Percentiles rank a stretch among this genome's conserved stretches.
These are phyloP conservation scores for Mycena rosella DNA, from an alignment of 768 basidiomycete genomes.

Conservation along the genomic window DNA sequence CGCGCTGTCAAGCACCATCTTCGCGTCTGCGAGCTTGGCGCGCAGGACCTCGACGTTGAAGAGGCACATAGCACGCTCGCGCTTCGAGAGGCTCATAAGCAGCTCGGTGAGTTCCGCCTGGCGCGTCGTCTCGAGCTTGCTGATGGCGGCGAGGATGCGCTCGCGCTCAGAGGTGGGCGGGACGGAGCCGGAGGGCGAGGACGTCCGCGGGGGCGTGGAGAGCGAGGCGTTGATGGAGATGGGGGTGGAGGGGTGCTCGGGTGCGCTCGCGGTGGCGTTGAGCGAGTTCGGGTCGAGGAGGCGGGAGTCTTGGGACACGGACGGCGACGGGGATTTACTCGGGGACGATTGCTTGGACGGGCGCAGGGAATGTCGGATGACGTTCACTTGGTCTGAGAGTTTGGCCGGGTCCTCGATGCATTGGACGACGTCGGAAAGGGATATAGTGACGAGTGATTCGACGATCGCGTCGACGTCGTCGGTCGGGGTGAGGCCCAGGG, in stretches of 20 bases:
- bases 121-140: conserved; percentile 70
- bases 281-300: conserved; percentile 72
- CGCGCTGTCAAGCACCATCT: conserved; percentile 81
- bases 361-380: conserved; percentile 50
- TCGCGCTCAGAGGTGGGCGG: conserved; percentile 77
- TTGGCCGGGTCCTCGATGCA: conserved; percentile 79
- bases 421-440: conserved; percentile 82
- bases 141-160: conserved; percentile 76
- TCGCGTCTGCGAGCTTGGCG: conserved; percentile 85
- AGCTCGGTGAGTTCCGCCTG: conserved; percentile 80
- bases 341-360: conserved; percentile 55
- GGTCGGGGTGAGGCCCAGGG: conserved; percentile 63
- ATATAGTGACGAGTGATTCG: conserved; percentile 76
- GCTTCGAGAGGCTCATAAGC: conserved; percentile 88
- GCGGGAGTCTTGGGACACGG: conserved; percentile 76
- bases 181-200: conserved; percentile 79
- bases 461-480: conserved; percentile 75
- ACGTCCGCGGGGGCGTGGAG: conserved; percentile 87
- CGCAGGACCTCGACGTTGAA: conserved; percentile 88
- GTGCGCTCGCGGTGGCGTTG: conserved; percentile 87
- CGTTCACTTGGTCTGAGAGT: conserved; percentile 73
- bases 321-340: conserved; percentile 66
- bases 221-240: conserved; percentile 81
- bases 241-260: conserved; percentile 90
- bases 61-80: conserved; percentile 91